Conservation (phyloP, 2,329 filamentous ascomycete genomes). For the Fusarium coffeatum region DNA sequence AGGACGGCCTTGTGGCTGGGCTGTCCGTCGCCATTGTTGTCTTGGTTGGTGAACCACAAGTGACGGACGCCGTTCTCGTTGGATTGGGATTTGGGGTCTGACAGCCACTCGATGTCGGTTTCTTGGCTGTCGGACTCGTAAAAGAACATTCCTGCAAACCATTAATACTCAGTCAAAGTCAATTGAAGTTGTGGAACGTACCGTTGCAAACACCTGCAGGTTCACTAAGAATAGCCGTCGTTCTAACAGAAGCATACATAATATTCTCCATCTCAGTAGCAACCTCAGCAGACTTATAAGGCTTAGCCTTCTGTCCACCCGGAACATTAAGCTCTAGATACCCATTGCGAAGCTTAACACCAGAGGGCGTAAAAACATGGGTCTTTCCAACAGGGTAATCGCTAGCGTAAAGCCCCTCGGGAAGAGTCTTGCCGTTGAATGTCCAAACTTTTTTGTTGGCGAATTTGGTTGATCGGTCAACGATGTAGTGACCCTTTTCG, state of each 20-base stretch:
- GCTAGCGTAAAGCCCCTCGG: slow-evolving; percentile 41
- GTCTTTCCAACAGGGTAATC: slow-evolving; percentile 31
- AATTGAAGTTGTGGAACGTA: not conserved
- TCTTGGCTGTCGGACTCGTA: slow-evolving; percentile 47
- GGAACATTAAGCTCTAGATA: slow-evolving; percentile 48
- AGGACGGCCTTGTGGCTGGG: slow-evolving; percentile 24
- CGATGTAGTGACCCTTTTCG: slow-evolving; percentile 41
- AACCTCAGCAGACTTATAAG: slow-evolving; percentile 44
- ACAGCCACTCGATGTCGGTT: slow-evolving; percentile 51
- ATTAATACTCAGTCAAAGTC: not conserved
- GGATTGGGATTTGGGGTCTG: slow-evolving; percentile 44
- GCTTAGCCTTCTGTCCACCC: slow-evolving; percentile 43
- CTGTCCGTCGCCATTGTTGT: slow-evolving; percentile 37
- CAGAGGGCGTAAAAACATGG: slow-evolving; percentile 23
- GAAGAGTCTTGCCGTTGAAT: slow-evolving; percentile 40
- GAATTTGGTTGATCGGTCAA: slow-evolving; percentile 34
- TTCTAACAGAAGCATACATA: slow-evolving; percentile 47
- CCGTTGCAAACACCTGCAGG: slow-evolving; percentile 49
- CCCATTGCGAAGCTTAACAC: slow-evolving; percentile 42
- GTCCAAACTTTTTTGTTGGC: slow-evolving; percentile 41
- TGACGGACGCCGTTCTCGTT: slow-evolving; percentile 42
- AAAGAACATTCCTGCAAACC: slow-evolving; percentile 46
- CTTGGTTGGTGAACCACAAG: slow-evolving; percentile 50
- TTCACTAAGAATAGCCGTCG: slow-evolving; percentile 46
- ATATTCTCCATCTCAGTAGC: slow-evolving; percentile 45